Conservation (phyloP, 1,284 basidiomycete species). For the Cryptococcus sp. region DNA sequence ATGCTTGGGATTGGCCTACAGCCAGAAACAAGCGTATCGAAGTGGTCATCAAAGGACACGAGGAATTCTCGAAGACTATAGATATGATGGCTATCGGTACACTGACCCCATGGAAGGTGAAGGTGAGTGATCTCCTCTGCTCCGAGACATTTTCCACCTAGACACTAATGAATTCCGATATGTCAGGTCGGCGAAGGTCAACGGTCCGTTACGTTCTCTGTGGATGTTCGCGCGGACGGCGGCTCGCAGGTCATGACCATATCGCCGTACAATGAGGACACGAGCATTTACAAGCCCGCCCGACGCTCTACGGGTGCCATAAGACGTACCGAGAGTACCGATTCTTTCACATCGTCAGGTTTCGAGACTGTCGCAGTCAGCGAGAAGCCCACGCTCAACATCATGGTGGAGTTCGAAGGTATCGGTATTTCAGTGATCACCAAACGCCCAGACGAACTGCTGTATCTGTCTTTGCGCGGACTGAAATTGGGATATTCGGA, state of each 20-base stretch:
- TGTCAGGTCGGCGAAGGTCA: slow-evolving; percentile 8
- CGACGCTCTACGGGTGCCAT: slow-evolving; percentile 55
- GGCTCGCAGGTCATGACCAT: slow-evolving; percentile 84
- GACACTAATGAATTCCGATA: not conserved
- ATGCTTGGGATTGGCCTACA: slow-evolving; percentile 95
- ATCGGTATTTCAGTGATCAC: slow-evolving; percentile 93
- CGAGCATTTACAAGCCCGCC: slow-evolving; percentile 85
- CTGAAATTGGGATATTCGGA: slow-evolving; percentile 86
- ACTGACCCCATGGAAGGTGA: slow-evolving; percentile 84
- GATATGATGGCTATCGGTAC: slow-evolving; percentile 98
- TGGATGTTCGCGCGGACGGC: slow-evolving; percentile 91
- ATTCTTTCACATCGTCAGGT: slow-evolving; percentile 53
- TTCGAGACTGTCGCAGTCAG: slow-evolving; percentile 86
- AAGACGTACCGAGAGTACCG: slow-evolving; percentile 31
- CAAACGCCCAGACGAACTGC: slow-evolving; percentile 80
- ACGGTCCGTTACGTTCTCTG: slow-evolving; percentile 69
- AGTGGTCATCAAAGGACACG: slow-evolving; percentile 54
- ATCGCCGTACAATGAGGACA: slow-evolving; percentile 81
- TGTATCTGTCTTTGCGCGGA: slow-evolving; percentile 80
- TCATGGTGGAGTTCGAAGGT: slow-evolving; percentile 81
- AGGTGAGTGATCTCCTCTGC: slow-evolving; percentile 17
- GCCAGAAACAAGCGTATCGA: slow-evolving; percentile 78
- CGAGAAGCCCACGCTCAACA: slow-evolving; percentile 66
- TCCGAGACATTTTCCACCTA: not conserved
- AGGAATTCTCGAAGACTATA: slow-evolving; percentile 64